phyloP scores from a whole-genome alignment of 805 yeast genomes.

The Teunomyces atbi region DNA sequence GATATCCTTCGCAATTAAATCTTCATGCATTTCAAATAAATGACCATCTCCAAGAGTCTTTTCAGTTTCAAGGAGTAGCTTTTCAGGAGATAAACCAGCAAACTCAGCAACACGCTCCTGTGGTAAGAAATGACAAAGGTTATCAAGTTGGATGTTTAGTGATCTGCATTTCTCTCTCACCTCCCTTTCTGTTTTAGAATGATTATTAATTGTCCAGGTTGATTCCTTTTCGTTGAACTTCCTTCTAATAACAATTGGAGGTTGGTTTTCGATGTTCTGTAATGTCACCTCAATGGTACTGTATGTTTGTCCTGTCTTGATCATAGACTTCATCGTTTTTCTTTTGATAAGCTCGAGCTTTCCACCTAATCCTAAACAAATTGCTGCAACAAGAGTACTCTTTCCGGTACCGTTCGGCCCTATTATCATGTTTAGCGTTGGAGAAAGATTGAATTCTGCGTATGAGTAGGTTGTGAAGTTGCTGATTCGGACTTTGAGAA shows the following conservation, averaged over 20 bases:
- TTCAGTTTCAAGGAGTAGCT: constrained; percentile 72
- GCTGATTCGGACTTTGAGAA: constrained; percentile 49
- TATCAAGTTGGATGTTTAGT: constrained; percentile 81
- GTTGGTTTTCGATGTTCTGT: constrained; percentile 35
- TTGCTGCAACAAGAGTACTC: constrained; percentile 88
- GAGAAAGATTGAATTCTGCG: constrained; percentile 75
- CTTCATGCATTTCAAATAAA: constrained; percentile 55
- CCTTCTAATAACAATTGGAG: constrained; percentile 43
- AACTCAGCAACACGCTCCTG: constrained; percentile 95
- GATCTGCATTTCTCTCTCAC: constrained; percentile 45
- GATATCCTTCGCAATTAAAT: constrained; percentile 52
- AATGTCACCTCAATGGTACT: constrained; percentile 53
- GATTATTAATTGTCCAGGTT: constrained; percentile 51
- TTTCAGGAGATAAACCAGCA: constrained; percentile 76
- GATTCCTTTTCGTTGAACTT: constrained; percentile 47
- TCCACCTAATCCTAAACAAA: constrained; percentile 87
- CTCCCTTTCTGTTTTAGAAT: constrained; percentile 36
- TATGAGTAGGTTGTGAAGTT: constrained; percentile 69
- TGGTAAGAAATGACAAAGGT: constrained; percentile 90
- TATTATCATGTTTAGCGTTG: constrained; percentile 83
- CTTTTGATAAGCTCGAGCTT: constrained; percentile 69
- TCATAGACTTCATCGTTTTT: constrained; percentile 64
- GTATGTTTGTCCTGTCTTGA: constrained; percentile 59
- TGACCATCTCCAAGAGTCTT: constrained; percentile 69
- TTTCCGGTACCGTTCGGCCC: constrained; percentile 98